Percentiles rank a stretch among this genome's conserved stretches.
Conservation (phyloP, 257 asterid genomes). For the Nicotiana paniculata region DNA sequence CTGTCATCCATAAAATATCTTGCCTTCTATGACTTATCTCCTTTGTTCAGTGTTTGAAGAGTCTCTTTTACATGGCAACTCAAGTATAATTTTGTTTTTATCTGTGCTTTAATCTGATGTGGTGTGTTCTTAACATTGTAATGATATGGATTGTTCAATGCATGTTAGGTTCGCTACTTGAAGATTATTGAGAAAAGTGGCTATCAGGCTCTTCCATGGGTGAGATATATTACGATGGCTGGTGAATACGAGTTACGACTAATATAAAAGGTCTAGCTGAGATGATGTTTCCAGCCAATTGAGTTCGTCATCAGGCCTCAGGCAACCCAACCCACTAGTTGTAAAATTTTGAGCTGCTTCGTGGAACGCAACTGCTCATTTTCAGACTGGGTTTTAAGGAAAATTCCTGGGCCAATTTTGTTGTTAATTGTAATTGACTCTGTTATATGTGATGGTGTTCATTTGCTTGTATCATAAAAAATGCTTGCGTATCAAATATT, state of each 20-base stretch:
- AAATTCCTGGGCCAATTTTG: not conserved
- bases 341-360: not conserved
- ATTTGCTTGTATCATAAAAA: slow-evolving; percentile 1
- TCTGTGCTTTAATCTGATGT: not conserved
- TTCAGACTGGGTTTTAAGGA: not conserved
- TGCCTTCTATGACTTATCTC: not conserved
- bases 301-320: not conserved
- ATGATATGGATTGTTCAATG: not conserved
- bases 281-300: not conserved
- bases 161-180: slow-evolving; percentile 63
- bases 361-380: not conserved
- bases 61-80: not conserved
- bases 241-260: slow-evolving; percentile 87
- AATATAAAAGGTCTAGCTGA: slow-evolving; percentile 17
- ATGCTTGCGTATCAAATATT: not conserved
- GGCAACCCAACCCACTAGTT: not conserved
- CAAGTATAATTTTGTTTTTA: not conserved
- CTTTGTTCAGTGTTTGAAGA: not conserved
- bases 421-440: not conserved
- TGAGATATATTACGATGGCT: slow-evolving; percentile 84
- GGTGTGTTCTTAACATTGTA: not conserved
- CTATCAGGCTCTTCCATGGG: slow-evolving; percentile 89
- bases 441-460: slow-evolving; percentile 5
- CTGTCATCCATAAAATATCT: not conserved
- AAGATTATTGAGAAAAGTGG: slow-evolving; percentile 91